Evolutionary conservation across 2,329 filamentous ascomycete species (phyloP), one percentile per base, ranked within the genome.

Genomic region (Botrytis galanthina): DNA sequence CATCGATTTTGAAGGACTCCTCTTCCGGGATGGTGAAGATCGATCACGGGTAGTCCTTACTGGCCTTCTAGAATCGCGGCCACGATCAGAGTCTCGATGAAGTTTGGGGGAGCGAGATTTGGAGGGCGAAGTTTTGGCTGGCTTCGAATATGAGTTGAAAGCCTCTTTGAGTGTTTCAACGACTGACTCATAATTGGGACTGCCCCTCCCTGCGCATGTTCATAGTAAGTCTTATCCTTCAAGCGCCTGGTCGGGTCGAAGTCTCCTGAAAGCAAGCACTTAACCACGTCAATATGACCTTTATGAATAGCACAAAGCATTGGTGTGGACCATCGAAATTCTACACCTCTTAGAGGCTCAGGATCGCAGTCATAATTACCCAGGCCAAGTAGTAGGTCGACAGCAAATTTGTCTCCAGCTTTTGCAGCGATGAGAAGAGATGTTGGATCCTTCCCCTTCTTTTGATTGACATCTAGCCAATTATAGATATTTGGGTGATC

Each of bases 261-360:
- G 66, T 88, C 88, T 78, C 96, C 93, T 74, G 91, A 90, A 10
- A 97, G 85, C 12, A 98, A 86, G 18, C 97, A 84, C 73, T 92
- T 89, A 62, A 99, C 90, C 73, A 98, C 93, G 77, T 93, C 92
- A 68, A 96, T 87, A 78, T 97, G 96, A 76, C 91, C 89, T 77
- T 95, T 92, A 26, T 96, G 95, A 76, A 99, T 98, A 1, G 96
- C 95, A 74, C 95, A 94, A 54, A 98, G 88, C 86, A 99, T 97
- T 1, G 96, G 96, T 1, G 95, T 98, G 70, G 95, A 92, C 79
- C 93, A 91, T 73, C 96, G 94, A 60, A 87, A 83, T 42, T 86
- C 85, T 74, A 84, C 84, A 26, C 81, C 82, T 14, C 85, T 79
- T 64, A 94, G 82, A 20, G 93, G 89, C 10, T 87, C 85, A 46